Conservation (phyloP, 306 rosid species). For the Rubus idaeus region DNA sequence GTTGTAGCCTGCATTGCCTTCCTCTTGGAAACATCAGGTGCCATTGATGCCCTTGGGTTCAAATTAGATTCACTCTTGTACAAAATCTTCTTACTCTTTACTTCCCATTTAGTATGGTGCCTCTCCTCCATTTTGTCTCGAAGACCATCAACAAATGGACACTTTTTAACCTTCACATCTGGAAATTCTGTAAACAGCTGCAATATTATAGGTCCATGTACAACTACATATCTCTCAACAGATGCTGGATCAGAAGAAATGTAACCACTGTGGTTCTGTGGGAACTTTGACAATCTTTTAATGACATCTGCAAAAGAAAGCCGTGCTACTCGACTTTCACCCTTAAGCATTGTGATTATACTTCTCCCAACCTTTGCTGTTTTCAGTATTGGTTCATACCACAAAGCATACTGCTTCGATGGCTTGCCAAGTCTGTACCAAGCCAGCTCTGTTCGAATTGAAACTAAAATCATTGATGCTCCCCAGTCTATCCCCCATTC, state of each 20-base stretch:
- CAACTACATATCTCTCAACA: conserved; percentile 82
- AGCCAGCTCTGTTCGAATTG: conserved; percentile 91
- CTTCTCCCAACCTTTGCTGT: conserved; percentile 76
- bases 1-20: conserved; percentile 95
- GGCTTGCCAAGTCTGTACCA: conserved; percentile 98
- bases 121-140: conserved; percentile 78
- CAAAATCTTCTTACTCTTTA: conserved; percentile 50
- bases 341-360: conserved; percentile 76
- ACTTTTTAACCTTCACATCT: conserved; percentile 60
- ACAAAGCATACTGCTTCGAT: conserved; percentile 83
- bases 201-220: conserved; percentile 88
- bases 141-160: conserved; percentile 78
- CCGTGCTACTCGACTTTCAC: conserved; percentile 77
- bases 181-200: conserved; percentile 90
- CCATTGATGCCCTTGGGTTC: conserved; percentile 85
- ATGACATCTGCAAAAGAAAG: conserved; percentile 79
- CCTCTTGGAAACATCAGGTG: conserved; percentile 59
- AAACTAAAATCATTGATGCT: conserved; percentile 75
- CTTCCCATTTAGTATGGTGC: conserved; percentile 91
- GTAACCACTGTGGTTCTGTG: conserved; percentile 45
- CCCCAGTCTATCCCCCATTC: conserved; percentile 99
- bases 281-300: conserved; percentile 57
- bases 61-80: conserved; percentile 57
- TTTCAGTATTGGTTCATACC: conserved; percentile 81
- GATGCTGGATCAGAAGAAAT: conserved; percentile 65